Conservation (phyloP, 2,329 filamentous ascomycete genomes). For the Thielaviopsis euricoi region DNA sequence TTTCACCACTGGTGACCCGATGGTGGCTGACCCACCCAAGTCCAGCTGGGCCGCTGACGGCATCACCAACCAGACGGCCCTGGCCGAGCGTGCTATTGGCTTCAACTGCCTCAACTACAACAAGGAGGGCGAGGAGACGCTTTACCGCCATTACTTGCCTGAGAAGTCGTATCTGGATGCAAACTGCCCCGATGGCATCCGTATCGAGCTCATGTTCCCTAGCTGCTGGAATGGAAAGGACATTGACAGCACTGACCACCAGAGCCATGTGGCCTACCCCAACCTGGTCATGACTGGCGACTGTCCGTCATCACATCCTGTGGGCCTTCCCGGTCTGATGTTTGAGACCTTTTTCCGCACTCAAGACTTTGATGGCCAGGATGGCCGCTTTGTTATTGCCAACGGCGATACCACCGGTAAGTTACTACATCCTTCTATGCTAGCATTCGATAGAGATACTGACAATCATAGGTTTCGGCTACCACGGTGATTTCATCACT, state of each 20-base stretch:
- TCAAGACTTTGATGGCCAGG: conserved; percentile 39
- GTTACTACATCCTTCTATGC: conserved; percentile 13
- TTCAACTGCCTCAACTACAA: conserved; percentile 91
- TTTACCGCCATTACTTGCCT: conserved; percentile 69
- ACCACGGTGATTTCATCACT: conserved; percentile 66
- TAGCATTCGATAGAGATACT: background rate
- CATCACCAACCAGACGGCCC: conserved; percentile 47
- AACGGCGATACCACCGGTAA: conserved; percentile 63
- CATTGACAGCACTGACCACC: conserved; percentile 36
- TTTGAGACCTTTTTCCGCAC: conserved; percentile 80
- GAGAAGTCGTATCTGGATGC: conserved; percentile 64
- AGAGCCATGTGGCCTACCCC: conserved; percentile 61
- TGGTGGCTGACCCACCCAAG: conserved; percentile 46
- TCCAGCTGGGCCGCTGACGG: conserved; percentile 51
- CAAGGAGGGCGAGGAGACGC: conserved; percentile 47
- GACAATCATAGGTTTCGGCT: conserved; percentile 42
- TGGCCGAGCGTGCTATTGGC: conserved; percentile 68
- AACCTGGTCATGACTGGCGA: conserved; percentile 57
- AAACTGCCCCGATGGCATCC: conserved; percentile 67
- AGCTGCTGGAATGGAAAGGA: conserved; percentile 74
- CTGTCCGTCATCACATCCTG: conserved; percentile 54
- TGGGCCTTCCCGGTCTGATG: conserved; percentile 57
- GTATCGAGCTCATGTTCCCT: conserved; percentile 74
- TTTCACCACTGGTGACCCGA: conserved; percentile 52
- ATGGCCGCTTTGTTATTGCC: conserved; percentile 57